Conservation (phyloP, 768 basidiomycete species). For the Heimioporus sp. region DNA sequence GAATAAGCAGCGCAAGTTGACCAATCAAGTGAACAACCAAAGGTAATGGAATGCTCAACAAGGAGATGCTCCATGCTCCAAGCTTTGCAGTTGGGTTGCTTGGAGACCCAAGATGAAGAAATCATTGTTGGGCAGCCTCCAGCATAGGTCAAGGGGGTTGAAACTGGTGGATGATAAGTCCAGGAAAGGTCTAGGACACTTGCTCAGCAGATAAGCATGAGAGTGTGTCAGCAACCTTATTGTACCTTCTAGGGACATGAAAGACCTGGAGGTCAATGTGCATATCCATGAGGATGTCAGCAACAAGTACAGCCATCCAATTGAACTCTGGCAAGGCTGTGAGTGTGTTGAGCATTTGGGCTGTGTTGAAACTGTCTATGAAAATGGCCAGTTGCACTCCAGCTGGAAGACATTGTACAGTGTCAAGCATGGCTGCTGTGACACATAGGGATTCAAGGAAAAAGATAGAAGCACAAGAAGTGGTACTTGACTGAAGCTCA, state of each 20-base stretch:
- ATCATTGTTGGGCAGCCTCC: constrained; percentile 21
- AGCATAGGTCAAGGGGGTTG: constrained; percentile 27
- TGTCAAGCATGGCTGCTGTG: neutral
- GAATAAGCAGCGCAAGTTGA: too few species aligned
- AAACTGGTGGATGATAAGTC: constrained; percentile 7
- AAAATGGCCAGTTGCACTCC: too few species aligned
- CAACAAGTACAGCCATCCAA: constrained; percentile 9
- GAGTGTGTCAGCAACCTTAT: constrained; percentile 26
- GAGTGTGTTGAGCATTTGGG: constrained; percentile 32
- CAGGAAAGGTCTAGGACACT: neutral
- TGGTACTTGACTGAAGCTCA: too few species aligned
- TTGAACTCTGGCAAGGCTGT: constrained; percentile 12
- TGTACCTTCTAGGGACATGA: constrained; percentile 22
- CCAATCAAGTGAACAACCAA: too few species aligned
- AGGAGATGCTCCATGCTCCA: too few species aligned
- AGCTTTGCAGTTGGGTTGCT: too few species aligned
- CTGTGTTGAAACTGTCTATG: constrained; percentile 35
- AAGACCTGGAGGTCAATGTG: constrained; percentile 21
- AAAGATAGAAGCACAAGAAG: neutral
- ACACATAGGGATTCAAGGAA: neutral
- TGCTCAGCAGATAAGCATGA: constrained; percentile 20
- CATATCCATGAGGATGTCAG: constrained; percentile 5
- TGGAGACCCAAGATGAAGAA: too few species aligned
- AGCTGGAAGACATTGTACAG: constrained; percentile 17
- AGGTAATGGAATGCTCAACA: too few species aligned